Evolutionary conservation across 345 rosid genomes (phyloP).

Genomic region (Eucalyptus rudis): DNA sequence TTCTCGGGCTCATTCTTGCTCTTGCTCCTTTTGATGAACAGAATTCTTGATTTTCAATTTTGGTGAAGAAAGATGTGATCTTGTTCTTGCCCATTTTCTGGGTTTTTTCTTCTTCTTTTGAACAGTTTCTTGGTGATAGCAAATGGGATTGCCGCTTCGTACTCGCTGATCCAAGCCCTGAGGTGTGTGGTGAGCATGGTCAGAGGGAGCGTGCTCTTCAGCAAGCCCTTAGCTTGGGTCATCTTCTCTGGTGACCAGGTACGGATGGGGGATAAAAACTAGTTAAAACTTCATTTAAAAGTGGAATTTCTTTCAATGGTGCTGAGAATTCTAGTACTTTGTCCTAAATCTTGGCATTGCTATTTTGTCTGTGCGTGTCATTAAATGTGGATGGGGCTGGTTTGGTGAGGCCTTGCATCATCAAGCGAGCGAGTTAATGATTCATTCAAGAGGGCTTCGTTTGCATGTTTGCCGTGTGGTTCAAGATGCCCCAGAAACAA

Average conservation of each 20-base stretch:
- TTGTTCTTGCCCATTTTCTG: neutral
- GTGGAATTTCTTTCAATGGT: neutral
- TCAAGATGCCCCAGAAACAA: neutral
- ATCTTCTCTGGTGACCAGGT: slow-evolving; percentile 95
- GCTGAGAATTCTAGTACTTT: neutral
- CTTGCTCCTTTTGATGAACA: neutral
- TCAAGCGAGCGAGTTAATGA: neutral
- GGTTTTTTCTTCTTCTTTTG: neutral
- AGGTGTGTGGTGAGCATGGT: slow-evolving; percentile 57
- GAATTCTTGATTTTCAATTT: neutral
- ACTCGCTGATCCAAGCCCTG: slow-evolving; percentile 65
- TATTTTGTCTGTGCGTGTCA: neutral
- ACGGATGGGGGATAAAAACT: neutral
- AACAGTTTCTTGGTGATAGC: slow-evolving; percentile 75
- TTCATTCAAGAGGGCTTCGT: neutral
- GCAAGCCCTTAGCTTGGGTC: slow-evolving; percentile 75
- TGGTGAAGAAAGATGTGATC: neutral
- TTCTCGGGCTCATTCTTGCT: neutral
- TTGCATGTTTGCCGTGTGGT: neutral
- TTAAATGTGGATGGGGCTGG: neutral
- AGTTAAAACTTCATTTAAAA: neutral
- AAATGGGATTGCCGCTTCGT: slow-evolving; percentile 56
- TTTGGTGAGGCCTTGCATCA: neutral
- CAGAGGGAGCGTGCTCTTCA: slow-evolving; percentile 52
- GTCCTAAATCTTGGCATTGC: neutral